These are phyloP conservation scores for Pseudohalonectria lignicola DNA, from an alignment of 2,329 filamentous ascomycete genomes.

Conservation along the genomic window DNA sequence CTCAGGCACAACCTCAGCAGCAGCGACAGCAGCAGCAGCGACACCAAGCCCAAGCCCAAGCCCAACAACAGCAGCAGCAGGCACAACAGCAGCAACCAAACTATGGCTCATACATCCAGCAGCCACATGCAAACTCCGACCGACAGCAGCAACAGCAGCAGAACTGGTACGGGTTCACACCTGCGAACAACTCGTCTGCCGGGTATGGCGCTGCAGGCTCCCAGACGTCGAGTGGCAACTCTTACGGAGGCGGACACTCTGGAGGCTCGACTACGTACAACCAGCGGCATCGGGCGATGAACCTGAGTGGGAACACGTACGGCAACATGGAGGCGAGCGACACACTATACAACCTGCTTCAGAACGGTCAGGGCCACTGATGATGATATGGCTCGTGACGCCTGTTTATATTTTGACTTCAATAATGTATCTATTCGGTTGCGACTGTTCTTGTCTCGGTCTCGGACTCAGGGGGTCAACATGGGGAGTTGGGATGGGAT, in stretches of 20 bases:
- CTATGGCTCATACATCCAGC: too few species aligned
- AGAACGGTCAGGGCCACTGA: conserved; percentile 2
- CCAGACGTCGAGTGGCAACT: conserved; percentile 4
- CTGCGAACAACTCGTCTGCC: conserved; percentile 11
- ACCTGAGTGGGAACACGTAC: conserved; percentile 13
- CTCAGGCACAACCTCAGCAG: conserved; percentile 5
- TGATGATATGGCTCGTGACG: too few species aligned
- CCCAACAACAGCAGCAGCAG: conserved; percentile 2
- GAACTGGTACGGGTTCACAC: conserved; percentile 21
- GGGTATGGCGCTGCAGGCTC: conserved; percentile 10
- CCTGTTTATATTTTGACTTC: too few species aligned
- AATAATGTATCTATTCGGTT: too few species aligned
- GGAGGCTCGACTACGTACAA: conserved; percentile 6
- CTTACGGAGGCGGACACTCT: conserved; percentile 4
- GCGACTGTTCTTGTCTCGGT: too few species aligned
- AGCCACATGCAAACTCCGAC: too few species aligned
- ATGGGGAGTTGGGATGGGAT: too few species aligned
- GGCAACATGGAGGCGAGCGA: conserved; percentile 13
- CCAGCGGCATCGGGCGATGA: conserved; percentile 14
- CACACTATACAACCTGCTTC: conserved; percentile 15
- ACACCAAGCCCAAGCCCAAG: too few species aligned
- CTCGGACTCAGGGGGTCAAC: too few species aligned
- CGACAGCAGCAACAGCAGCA: conserved; percentile 14
- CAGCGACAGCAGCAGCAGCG: conserved; percentile 13
- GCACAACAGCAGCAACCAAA: conserved; percentile 4